These are phyloP conservation scores for Kluyveromyces marxianus DNA, from an alignment of 1,139 yeast genomes.

Conservation along the genomic window DNA sequence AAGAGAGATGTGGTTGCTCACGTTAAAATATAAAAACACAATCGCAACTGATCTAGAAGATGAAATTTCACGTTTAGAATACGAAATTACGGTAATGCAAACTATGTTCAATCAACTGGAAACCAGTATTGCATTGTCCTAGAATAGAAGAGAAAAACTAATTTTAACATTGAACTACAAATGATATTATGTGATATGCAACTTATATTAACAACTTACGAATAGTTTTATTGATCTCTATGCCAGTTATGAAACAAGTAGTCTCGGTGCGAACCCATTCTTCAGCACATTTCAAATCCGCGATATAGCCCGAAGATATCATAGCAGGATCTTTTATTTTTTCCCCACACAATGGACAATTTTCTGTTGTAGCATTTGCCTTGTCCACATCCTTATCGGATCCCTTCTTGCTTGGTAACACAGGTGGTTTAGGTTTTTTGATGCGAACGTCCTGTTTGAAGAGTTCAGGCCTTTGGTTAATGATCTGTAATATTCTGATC, in stretches of 20 bases:
- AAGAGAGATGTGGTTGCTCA: conserved; percentile 17
- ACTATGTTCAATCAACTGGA: conserved; percentile 7
- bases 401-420: conserved; percentile 3
- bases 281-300: conserved; percentile 76
- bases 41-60: conserved; percentile 22
- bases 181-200: too few species aligned
- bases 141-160: background rate
- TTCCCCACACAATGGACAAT: conserved; percentile 69
- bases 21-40: conserved; percentile 15
- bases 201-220: conserved; percentile 5
- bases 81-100: conserved; percentile 25
- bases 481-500: conserved; percentile 89
- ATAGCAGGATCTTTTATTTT: conserved; percentile 72
- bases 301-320: conserved; percentile 85
- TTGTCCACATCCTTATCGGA: conserved; percentile 28
- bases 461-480: conserved; percentile 44
- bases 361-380: conserved; percentile 4
- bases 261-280: conserved; percentile 23
- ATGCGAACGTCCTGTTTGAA: conserved; percentile 3
- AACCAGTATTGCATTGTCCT: conserved; percentile 2
- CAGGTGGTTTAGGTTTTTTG: conserved; percentile 6
- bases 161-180: too few species aligned
- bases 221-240: conserved; percentile 34
- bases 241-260: conserved; percentile 80
- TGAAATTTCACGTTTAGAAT: conserved; percentile 20